Conservation (phyloP, 2,329 filamentous ascomycete genomes). For the Bimuria novae-zelandiae region DNA sequence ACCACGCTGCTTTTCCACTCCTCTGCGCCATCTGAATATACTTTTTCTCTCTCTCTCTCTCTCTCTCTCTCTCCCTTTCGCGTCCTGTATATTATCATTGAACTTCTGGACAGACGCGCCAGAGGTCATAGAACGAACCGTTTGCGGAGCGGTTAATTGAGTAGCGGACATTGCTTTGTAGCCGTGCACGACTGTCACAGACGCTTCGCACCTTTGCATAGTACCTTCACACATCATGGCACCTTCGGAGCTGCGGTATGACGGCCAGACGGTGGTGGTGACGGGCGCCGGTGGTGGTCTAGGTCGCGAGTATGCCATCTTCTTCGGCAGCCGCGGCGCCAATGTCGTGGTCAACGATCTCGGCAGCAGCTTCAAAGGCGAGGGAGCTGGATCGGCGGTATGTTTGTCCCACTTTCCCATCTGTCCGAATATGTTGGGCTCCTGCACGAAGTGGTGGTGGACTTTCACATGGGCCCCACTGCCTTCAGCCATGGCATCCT, state of each 20-base stretch:
- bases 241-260: slow-evolving; percentile 69
- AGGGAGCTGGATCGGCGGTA: slow-evolving; percentile 86
- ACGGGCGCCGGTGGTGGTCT: slow-evolving; percentile 84
- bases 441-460: too few species aligned
- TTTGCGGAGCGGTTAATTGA: background rate
- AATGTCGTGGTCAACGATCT: slow-evolving; percentile 97
- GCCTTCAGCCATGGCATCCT: too few species aligned
- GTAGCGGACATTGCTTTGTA: background rate
- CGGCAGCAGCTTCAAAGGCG: slow-evolving; percentile 89
- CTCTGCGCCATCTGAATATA: background rate
- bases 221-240: slow-evolving; percentile 33
- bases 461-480: too few species aligned
- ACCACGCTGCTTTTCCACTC: background rate
- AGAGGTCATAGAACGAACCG: background rate
- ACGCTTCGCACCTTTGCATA: background rate
- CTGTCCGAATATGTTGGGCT: background rate
- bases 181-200: background rate
- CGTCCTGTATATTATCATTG: background rate
- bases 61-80: background rate
- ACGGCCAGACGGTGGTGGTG: slow-evolving; percentile 86
- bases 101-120: background rate
- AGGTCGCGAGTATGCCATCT: slow-evolving; percentile 81
- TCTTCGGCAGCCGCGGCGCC: slow-evolving; percentile 89
- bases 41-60: background rate
- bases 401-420: slow-evolving; percentile 22